These are phyloP conservation scores for Dinochytrium kinnereticum DNA, from an alignment of 371 early-diverging fungal genomes.

Conservation along the genomic window DNA sequence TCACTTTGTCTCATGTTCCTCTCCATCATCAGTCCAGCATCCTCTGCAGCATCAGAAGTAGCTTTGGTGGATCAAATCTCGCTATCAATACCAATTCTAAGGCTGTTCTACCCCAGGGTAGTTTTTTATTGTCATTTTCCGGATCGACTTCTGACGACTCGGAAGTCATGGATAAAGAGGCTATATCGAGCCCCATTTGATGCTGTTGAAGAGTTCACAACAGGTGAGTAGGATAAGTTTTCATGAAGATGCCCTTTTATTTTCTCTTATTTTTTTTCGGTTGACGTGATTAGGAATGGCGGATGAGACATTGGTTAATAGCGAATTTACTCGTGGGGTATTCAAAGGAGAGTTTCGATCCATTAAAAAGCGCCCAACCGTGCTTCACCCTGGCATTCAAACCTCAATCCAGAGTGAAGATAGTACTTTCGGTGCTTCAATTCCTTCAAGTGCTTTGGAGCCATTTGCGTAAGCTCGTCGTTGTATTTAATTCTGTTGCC, in stretches of 20 bases:
- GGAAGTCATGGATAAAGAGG: slow-evolving; percentile 66
- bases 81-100: slow-evolving; percentile 80
- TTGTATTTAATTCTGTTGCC: slow-evolving; percentile 3
- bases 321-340: slow-evolving; percentile 82
- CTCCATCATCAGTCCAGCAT: background rate
- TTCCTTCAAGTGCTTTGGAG: background rate
- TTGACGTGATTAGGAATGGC: slow-evolving; percentile 66
- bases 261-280: background rate
- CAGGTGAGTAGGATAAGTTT: slow-evolving; percentile 54
- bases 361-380: slow-evolving; percentile 64
- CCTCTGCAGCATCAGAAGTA: slow-evolving; percentile 59
- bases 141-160: slow-evolving; percentile 76
- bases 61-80: slow-evolving; percentile 93
- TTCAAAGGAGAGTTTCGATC: slow-evolving; percentile 74
- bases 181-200: slow-evolving; percentile 87
- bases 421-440: no score
- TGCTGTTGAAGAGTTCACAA: slow-evolving; percentile 82
- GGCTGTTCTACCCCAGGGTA: slow-evolving; percentile 60
- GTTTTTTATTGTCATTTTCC: slow-evolving; percentile 98
- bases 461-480: slow-evolving; percentile 2
- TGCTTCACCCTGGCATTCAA: slow-evolving; percentile 88
- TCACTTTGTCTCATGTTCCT: slow-evolving; percentile 43
- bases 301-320: slow-evolving; percentile 89
- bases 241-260: no score
- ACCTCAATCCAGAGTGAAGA: slow-evolving; percentile 48